phyloP scores from a whole-genome alignment of 2,329 filamentous ascomycete genomes.

The Aschersonia sp. region DNA sequence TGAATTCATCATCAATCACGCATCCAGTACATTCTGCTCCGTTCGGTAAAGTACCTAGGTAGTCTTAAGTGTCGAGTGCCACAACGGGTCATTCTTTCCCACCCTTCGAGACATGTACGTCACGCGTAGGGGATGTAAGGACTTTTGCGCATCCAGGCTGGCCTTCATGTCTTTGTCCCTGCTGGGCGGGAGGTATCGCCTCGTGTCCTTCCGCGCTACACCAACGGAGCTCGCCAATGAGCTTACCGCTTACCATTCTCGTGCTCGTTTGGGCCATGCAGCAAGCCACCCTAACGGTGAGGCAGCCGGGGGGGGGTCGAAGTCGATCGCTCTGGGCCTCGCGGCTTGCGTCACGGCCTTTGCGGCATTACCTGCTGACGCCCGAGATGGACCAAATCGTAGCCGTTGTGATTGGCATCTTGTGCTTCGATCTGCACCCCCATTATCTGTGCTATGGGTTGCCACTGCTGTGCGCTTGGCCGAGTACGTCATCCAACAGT shows the following conservation, averaged over 20 bases:
- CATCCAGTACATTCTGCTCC: constrained; percentile 32
- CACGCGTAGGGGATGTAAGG: constrained; percentile 9
- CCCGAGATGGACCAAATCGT: constrained; percentile 26
- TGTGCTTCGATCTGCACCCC: constrained; percentile 16
- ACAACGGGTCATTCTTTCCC: constrained; percentile 20
- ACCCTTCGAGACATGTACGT: constrained; percentile 23
- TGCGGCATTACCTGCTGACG: constrained; percentile 24
- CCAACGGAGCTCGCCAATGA: constrained; percentile 37
- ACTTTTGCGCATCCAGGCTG: constrained; percentile 14
- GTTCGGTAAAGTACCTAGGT: constrained; percentile 14
- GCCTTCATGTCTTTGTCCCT: constrained; percentile 28
- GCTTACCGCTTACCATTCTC: constrained; percentile 43
- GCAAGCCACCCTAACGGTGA: constrained; percentile 30
- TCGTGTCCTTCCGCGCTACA: constrained; percentile 31
- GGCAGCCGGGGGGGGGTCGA: constrained; percentile 20
- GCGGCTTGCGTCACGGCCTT: constrained; percentile 25
- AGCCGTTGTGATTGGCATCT: constrained; percentile 20
- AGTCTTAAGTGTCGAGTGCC: constrained; percentile 1
- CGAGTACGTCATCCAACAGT: constrained; percentile 40
- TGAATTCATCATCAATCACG: constrained; percentile 28
- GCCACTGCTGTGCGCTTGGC: constrained; percentile 19
- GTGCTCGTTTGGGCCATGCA: constrained; percentile 36
- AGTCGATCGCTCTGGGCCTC: constrained; percentile 20
- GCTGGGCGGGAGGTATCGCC: constrained; percentile 22
- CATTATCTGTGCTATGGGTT: constrained; percentile 19